Evolutionary conservation across 2,329 filamentous ascomycete genomes (phyloP).

Genomic region (Sporothrix schenckii): DNA sequence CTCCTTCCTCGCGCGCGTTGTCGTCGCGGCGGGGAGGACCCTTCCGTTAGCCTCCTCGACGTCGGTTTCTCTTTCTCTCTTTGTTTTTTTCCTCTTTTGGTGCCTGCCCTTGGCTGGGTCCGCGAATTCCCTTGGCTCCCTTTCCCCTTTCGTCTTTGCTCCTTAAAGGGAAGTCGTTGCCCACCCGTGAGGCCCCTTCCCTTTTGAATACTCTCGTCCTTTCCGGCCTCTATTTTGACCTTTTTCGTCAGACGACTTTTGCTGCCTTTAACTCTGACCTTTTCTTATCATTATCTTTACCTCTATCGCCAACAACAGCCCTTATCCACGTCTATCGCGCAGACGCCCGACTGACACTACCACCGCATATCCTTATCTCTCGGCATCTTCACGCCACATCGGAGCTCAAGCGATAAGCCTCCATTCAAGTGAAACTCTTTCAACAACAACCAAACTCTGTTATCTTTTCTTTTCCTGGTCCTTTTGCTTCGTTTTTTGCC

Average conservation of each 20-base stretch:
- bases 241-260: neutral
- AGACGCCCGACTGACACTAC: neutral
- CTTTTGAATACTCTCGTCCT: constrained; percentile 12
- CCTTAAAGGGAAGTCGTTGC: constrained; percentile 20
- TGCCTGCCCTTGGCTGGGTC: constrained; percentile 1
- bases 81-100: constrained; percentile 4
- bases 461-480: neutral
- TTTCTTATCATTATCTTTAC: neutral
- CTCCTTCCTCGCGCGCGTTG: constrained; percentile 15
- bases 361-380: constrained; percentile 8
- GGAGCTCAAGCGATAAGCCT: constrained; percentile 9
- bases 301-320: neutral
- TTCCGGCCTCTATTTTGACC: constrained; percentile 15
- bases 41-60: constrained; percentile 22
- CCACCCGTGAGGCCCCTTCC: constrained; percentile 4
- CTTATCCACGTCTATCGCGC: constrained; percentile 6
- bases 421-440: constrained; percentile 3
- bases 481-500: neutral
- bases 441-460: constrained; percentile 2
- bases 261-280: neutral
- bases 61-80: neutral
- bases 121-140: neutral
- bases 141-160: neutral
- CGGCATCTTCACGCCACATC: neutral
- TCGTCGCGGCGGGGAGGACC: constrained; percentile 22